phyloP scores from a whole-genome alignment of 2,329 filamentous ascomycete species.

The Corinectria fuckeliana region DNA sequence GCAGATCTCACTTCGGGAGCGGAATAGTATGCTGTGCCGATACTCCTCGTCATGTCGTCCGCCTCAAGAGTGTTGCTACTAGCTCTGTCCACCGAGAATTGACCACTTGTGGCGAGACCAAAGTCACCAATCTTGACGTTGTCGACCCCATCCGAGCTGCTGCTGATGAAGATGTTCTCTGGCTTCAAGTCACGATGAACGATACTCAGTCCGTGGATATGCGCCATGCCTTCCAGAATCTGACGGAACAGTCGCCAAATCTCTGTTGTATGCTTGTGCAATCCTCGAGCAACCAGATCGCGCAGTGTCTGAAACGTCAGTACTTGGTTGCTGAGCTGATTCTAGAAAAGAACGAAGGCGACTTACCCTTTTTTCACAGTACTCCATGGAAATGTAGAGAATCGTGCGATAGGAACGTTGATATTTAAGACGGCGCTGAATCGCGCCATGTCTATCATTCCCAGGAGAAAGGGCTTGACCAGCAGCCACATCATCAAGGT shows the following conservation, averaged over 20 bases:
- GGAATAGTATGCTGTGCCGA: conserved; percentile 86
- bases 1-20: conserved; percentile 87
- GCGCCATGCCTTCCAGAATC: conserved; percentile 84
- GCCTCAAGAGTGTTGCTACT: conserved; percentile 51
- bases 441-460: conserved; percentile 39
- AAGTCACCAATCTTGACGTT: conserved; percentile 98
- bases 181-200: conserved; percentile 97
- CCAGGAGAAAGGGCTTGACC: conserved; percentile 39
- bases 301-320: conserved; percentile 68
- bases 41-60: conserved; percentile 72
- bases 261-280: conserved; percentile 77
- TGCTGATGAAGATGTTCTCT: conserved; percentile 90
- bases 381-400: conserved; percentile 98
- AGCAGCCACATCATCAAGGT: conserved; percentile 41
- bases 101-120: conserved; percentile 88
- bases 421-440: conserved; percentile 44
- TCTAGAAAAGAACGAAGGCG: not conserved
- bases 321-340: not conserved
- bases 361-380: conserved; percentile 85
- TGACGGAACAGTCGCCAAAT: conserved; percentile 92
- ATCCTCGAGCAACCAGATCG: conserved; percentile 79
- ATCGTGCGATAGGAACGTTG: conserved; percentile 70
- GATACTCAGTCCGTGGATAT: conserved; percentile 90
- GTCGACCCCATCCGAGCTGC: conserved; percentile 73
- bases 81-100: conserved; percentile 69